These are phyloP conservation scores for Penstemon eatonii DNA, from an alignment of 257 asterid species.

Conservation along the genomic window DNA sequence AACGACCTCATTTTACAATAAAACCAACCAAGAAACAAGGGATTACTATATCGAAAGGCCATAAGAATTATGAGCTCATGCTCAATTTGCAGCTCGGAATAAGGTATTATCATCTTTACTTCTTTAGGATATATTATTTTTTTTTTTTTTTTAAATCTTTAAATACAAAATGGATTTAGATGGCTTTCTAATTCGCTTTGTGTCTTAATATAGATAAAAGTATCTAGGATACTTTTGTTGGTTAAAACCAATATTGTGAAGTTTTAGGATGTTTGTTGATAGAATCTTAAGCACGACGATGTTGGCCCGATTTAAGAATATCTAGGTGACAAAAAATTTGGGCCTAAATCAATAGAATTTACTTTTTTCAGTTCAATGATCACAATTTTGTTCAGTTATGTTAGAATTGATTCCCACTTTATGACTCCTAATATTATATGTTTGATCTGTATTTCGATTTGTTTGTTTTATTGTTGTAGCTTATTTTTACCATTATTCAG, in stretches of 20 bases:
- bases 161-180: background rate
- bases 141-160: background rate
- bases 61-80: slow-evolving; percentile 85
- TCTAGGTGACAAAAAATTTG: background rate
- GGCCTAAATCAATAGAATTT: no score
- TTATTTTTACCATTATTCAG: slow-evolving; percentile 48
- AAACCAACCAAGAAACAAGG: slow-evolving; percentile 67
- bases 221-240: background rate
- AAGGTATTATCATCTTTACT: slow-evolving; percentile 12
- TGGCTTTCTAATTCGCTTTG: background rate
- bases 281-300: background rate
- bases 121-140: slow-evolving; percentile 6
- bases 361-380: background rate
- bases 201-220: background rate
- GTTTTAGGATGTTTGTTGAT: background rate
- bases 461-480: slow-evolving; percentile 20
- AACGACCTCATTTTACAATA: slow-evolving; percentile 44
- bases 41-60: slow-evolving; percentile 72
- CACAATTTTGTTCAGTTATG: background rate
- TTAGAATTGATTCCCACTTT: no score
- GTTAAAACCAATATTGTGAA: background rate
- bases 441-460: slow-evolving; percentile 6
- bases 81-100: slow-evolving; percentile 74
- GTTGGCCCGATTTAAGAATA: background rate
- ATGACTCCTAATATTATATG: background rate